phyloP scores from a whole-genome alignment of 345 rosid species.

The Linum lewisii region DNA sequence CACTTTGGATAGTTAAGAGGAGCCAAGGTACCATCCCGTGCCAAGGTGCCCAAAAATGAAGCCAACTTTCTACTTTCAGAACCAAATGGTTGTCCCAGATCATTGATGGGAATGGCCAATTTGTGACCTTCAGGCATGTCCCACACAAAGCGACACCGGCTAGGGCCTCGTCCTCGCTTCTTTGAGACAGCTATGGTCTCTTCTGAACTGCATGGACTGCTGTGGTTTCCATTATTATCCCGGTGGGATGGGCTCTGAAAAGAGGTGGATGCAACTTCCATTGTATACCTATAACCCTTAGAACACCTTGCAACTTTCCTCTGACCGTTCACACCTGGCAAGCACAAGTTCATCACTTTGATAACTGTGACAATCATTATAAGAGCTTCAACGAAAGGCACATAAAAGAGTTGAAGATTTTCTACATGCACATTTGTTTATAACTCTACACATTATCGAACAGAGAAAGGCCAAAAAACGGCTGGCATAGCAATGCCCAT shows the following conservation, averaged over 20 bases:
- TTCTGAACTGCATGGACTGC: not conserved
- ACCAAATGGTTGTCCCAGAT: constrained; percentile 30
- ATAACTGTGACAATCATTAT: too few species aligned
- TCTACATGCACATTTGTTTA: not conserved
- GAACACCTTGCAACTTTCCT: constrained; percentile 9
- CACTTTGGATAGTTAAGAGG: constrained; percentile 23
- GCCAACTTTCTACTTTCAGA: constrained; percentile 23
- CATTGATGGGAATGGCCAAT: constrained; percentile 19
- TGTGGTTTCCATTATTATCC: constrained; percentile 2
- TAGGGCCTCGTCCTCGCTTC: constrained; percentile 22
- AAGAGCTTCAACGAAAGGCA: not conserved
- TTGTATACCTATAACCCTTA: not conserved
- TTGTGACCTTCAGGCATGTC: constrained; percentile 21
- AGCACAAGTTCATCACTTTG: constrained; percentile 10
- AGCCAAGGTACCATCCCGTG: constrained; percentile 29
- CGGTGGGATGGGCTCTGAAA: constrained; percentile 8
- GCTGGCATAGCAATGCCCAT: not conserved
- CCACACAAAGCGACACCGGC: constrained; percentile 18
- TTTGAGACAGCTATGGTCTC: not conserved
- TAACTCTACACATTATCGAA: not conserved
- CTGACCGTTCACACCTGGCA: constrained; percentile 7
- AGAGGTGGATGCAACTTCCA: constrained; percentile 1
- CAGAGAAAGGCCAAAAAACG: not conserved
- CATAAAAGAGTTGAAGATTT: not conserved
- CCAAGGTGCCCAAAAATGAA: constrained; percentile 25